A percentile compares a stretch with the other conserved stretches of the same genome.
Conservation (phyloP, 768 basidiomycete genomes). For the Suillus americanus region DNA sequence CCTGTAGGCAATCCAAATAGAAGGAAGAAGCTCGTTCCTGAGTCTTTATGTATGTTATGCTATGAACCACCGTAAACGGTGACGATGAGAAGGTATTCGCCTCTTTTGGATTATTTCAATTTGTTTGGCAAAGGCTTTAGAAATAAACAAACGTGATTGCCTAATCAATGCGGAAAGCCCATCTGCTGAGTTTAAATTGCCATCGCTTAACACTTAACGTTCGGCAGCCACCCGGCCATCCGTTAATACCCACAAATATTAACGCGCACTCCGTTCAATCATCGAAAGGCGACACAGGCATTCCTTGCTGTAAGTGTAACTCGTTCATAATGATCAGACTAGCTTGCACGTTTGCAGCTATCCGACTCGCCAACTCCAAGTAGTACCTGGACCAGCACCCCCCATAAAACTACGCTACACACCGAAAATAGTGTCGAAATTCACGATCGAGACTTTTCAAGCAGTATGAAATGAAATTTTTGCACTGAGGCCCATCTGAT, state of each 20-base stretch:
- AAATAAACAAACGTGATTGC: background rate
- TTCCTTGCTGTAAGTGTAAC: too few relatives aligned
- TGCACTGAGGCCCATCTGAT: slow-evolving; percentile 10
- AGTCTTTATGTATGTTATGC: background rate
- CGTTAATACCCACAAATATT: too few relatives aligned
- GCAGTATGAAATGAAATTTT: too few relatives aligned
- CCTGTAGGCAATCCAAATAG: background rate
- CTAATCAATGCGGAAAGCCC: too few relatives aligned
- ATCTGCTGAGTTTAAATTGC: too few relatives aligned
- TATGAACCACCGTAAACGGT: background rate
- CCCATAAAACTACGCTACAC: too few relatives aligned
- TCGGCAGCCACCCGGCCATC: too few relatives aligned
- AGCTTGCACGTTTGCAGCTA: background rate
- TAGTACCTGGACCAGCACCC: background rate
- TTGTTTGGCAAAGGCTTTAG: slow-evolving; percentile 19
- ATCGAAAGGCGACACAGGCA: too few relatives aligned
- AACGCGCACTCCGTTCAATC: too few relatives aligned
- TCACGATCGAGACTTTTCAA: too few relatives aligned
- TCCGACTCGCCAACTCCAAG: background rate
- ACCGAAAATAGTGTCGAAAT: too few relatives aligned
- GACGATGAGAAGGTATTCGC: background rate
- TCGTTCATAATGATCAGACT: background rate
- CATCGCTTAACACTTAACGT: too few relatives aligned
- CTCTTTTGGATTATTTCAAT: slow-evolving; percentile 7
- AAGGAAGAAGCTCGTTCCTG: background rate